Evolutionary conservation across 148 eudicot genomes (phyloP).

Genomic region (Amaranthus hypochondriacus): DNA sequence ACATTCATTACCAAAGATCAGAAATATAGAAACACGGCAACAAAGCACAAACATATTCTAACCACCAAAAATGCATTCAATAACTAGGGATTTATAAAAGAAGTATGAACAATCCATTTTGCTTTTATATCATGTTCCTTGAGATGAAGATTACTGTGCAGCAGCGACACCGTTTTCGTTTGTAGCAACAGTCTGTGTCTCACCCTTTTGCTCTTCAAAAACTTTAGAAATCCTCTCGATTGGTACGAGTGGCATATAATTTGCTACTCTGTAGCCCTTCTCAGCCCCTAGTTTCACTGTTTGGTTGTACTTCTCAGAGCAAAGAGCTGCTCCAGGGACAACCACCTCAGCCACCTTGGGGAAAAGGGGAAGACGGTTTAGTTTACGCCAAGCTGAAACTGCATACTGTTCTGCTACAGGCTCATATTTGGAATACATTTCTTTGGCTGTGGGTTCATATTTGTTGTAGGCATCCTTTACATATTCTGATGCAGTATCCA

Average conservation of each 20-base stretch:
- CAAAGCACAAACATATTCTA: neutral
- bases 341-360: conserved; percentile 69
- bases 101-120: neutral
- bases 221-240: conserved; percentile 76
- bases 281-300: conserved; percentile 58
- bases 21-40: neutral
- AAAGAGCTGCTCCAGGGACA: conserved; percentile 73
- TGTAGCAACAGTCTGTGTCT: conserved; percentile 14
- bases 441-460: conserved; percentile 85
- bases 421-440: conserved; percentile 66
- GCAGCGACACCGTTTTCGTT: conserved; percentile 12
- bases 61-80: conserved; percentile 24
- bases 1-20: neutral
- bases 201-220: conserved; percentile 29
- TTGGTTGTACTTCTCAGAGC: conserved; percentile 73
- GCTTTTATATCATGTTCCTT: neutral
- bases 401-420: conserved; percentile 90
- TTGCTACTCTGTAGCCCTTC: conserved; percentile 74
- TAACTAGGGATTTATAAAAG: conserved; percentile 2
- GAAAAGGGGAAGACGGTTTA: conserved; percentile 76
- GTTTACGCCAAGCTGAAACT: conserved; percentile 62
- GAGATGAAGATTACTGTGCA: conserved; percentile 13
- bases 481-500: conserved; percentile 70
- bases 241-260: conserved; percentile 81
- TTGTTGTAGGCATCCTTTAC: conserved; percentile 65